Percentiles rank a stretch among this genome's conserved stretches.
phyloP scores from a whole-genome alignment of 371 early-diverging fungal species.

The Amoeboaphelidium protococcarum region DNA sequence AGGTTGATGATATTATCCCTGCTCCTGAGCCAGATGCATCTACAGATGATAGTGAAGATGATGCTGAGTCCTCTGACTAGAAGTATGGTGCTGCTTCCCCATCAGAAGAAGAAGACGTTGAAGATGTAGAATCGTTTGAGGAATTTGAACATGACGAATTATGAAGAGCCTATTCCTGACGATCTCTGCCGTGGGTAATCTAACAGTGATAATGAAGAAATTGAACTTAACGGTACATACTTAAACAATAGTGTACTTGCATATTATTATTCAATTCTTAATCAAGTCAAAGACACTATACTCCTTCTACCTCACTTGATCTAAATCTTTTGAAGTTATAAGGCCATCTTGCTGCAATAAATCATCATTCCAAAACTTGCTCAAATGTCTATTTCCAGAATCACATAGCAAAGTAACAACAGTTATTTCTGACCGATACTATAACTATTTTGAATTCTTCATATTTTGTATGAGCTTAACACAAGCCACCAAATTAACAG shows the following conservation, averaged over 20 bases:
- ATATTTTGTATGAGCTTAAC: conserved; percentile 1
- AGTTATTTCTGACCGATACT: conserved; percentile 38
- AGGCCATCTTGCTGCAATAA: conserved; percentile 6
- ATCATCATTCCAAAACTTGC: conserved; percentile 43
- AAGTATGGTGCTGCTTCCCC: not conserved
- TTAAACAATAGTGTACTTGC: too few species aligned
- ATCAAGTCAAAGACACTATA: too few species aligned
- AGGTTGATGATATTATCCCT: not conserved
- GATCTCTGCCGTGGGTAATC: too few species aligned
- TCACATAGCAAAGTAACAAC: conserved; percentile 61
- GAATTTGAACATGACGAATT: not conserved
- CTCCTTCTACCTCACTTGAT: too few species aligned
- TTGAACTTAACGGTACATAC: too few species aligned
- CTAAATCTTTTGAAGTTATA: not conserved
- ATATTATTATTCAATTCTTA: too few species aligned
- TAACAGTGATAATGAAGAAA: too few species aligned
- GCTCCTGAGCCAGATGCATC: not conserved
- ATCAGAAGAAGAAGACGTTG: not conserved
- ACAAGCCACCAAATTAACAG: conserved; percentile 1
- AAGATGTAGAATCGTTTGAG: not conserved
- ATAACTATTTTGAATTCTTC: conserved; percentile 1
- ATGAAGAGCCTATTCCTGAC: too few species aligned
- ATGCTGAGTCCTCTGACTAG: not conserved
- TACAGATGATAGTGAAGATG: not conserved
- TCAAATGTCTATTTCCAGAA: conserved; percentile 50